Percentiles rank a stretch among this genome's conserved stretches.
These are phyloP conservation scores for Botryosphaeria dothidea DNA, from an alignment of 2,329 filamentous ascomycete genomes.

Conservation along the genomic window DNA sequence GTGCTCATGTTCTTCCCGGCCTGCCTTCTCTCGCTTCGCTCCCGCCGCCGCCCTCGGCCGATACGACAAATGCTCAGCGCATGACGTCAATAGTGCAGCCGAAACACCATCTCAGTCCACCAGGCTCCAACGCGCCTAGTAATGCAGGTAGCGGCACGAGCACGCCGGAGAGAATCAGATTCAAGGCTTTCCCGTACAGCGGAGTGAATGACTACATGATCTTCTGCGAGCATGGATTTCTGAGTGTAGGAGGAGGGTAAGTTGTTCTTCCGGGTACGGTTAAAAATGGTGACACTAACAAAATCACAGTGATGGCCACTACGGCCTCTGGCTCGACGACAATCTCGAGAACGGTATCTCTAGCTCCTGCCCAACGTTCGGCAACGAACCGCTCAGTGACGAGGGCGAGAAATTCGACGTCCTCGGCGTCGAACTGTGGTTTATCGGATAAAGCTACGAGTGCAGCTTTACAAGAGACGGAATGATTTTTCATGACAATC, in stretches of 20 bases:
- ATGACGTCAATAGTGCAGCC: constrained; percentile 58
- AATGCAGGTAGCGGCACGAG: constrained; percentile 49
- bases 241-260: constrained; percentile 81
- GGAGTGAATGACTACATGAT: constrained; percentile 97
- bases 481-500: no score
- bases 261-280: constrained; percentile 27
- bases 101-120: constrained; percentile 33
- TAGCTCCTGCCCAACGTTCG: constrained; percentile 83
- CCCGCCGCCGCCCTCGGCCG: constrained; percentile 69
- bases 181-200: constrained; percentile 96
- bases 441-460: constrained; percentile 59
- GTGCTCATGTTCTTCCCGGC: constrained; percentile 66
- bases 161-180: constrained; percentile 76
- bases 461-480: background rate
- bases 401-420: constrained; percentile 91
- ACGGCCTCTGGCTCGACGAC: constrained; percentile 91
- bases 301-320: constrained; percentile 68
- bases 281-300: background rate
- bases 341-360: constrained; percentile 82
- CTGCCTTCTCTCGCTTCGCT: constrained; percentile 53
- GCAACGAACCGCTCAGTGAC: constrained; percentile 90
- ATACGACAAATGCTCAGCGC: constrained; percentile 62
- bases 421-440: constrained; percentile 90
- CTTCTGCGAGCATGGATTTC: constrained; percentile 80
- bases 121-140: constrained; percentile 24